phyloP scores from a whole-genome alignment of 495 filamentous ascomycete species.

The Lepidopterella palustris region DNA sequence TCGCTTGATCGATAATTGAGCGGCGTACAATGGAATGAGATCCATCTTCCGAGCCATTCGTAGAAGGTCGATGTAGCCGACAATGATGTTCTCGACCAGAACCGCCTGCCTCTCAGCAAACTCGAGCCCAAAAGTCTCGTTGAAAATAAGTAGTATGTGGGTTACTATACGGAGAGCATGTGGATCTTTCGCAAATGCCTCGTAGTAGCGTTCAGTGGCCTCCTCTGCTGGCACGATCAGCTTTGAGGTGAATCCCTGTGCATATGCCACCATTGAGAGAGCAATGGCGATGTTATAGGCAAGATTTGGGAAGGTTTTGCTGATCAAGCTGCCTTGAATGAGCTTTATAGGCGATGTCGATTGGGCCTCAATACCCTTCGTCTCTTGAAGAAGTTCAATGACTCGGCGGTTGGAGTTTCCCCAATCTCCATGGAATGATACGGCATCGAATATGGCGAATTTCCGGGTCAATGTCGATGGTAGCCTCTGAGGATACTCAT shows the following conservation, averaged over 20 bases:
- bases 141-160: conserved; percentile 50
- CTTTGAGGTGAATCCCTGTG: conserved; percentile 17
- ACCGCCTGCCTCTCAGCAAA: conserved; percentile 34
- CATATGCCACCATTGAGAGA: conserved; percentile 49
- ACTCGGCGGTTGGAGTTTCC: conserved; percentile 45
- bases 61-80: conserved; percentile 75
- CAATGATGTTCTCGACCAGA: conserved; percentile 59
- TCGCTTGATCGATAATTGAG: conserved; percentile 53
- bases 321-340: conserved; percentile 60
- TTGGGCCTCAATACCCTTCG: conserved; percentile 43
- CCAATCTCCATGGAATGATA: conserved; percentile 49
- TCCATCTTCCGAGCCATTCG: conserved; percentile 61
- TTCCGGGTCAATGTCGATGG: conserved; percentile 37
- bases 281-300: conserved; percentile 53
- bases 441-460: conserved; percentile 49
- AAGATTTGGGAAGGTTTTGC: conserved; percentile 50
- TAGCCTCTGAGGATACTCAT: conserved; percentile 41
- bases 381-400: conserved; percentile 45
- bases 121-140: conserved; percentile 37
- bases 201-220: conserved; percentile 11
- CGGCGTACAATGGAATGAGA: conserved; percentile 79
- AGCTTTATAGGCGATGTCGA: conserved; percentile 53
- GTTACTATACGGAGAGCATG: conserved; percentile 54
- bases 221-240: conserved; percentile 13
- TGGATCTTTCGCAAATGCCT: conserved; percentile 40